phyloP scores from a whole-genome alignment of 352 stramenopile species.

The Globisporangium acanthophoron region DNA sequence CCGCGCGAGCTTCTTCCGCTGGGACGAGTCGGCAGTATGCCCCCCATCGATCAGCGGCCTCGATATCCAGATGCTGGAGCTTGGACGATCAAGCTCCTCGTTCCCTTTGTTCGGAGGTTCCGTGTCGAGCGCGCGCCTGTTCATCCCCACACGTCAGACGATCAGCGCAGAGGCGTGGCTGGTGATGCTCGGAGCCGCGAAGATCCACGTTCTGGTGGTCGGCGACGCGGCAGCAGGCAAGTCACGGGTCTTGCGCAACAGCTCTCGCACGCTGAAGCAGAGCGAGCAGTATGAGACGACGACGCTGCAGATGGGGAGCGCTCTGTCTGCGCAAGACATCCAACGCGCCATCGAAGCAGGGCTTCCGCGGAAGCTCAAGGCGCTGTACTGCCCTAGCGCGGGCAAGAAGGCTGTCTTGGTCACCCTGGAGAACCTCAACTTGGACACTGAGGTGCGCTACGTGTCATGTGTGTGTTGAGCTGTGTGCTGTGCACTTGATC shows the following conservation, averaged over 20 bases:
- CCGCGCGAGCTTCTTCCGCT: conserved; percentile 21
- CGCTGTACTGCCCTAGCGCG: conserved; percentile 42
- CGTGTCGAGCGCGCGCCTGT: conserved; percentile 23
- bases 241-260: conserved; percentile 34
- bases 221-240: conserved; percentile 51
- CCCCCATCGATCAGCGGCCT: conserved; percentile 16
- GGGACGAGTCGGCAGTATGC: conserved; percentile 13
- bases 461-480: background rate
- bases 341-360: conserved; percentile 31
- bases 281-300: conserved; percentile 27
- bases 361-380: conserved; percentile 48
- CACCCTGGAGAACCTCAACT: conserved; percentile 53
- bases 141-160: conserved; percentile 36
- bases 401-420: conserved; percentile 41
- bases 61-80: conserved; percentile 17
- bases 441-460: conserved; percentile 35
- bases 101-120: conserved; percentile 2
- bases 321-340: conserved; percentile 23
- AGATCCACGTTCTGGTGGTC: conserved; percentile 40
- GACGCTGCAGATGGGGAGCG: conserved; percentile 26
- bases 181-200: conserved; percentile 26
- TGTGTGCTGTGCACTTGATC: background rate
- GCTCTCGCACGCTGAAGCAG: conserved; percentile 24
- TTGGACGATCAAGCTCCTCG: conserved; percentile 16
- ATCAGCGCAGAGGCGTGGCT: conserved; percentile 35